Percentiles rank a stretch among this genome's conserved stretches.
Evolutionary conservation across 208 protist species (phyloP).

Genomic region (Entamoeba invadens): DNA sequence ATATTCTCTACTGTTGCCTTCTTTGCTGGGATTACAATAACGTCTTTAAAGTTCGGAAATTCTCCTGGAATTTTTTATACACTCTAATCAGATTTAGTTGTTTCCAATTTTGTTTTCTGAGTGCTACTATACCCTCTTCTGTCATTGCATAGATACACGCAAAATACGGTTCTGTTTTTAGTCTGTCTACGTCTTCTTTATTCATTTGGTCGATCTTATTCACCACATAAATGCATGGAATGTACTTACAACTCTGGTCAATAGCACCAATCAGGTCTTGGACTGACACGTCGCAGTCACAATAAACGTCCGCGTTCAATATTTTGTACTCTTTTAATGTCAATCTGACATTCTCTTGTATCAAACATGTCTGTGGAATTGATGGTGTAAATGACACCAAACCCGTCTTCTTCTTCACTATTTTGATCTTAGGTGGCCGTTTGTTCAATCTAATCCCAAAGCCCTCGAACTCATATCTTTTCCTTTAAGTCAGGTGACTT

Average conservation of each 20-base stretch:
- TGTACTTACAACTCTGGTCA: constrained; percentile 30
- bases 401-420: constrained; percentile 20
- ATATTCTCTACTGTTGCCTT: constrained; percentile 73
- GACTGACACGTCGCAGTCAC: constrained; percentile 21
- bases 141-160: constrained; percentile 31
- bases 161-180: constrained; percentile 19
- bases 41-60: constrained; percentile 83
- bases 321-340: constrained; percentile 24
- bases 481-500: constrained; percentile 16
- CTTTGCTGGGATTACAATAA: constrained; percentile 68
- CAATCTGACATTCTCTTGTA: constrained; percentile 20
- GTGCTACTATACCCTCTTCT: constrained; percentile 42
- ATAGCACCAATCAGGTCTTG: constrained; percentile 38
- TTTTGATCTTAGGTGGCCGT: constrained; percentile 15
- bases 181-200: constrained; percentile 31
- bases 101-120: constrained; percentile 92
- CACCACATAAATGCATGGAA: constrained; percentile 32
- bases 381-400: constrained; percentile 11
- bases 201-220: constrained; percentile 37
- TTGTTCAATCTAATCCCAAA: constrained; percentile 39
- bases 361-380: constrained; percentile 5
- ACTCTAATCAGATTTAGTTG: constrained; percentile 82
- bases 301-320: constrained; percentile 28
- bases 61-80: constrained; percentile 84
- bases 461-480: constrained; percentile 24